These are phyloP conservation scores for Graphilbum fragrans DNA, from an alignment of 2,329 filamentous ascomycete genomes.

Conservation along the genomic window DNA sequence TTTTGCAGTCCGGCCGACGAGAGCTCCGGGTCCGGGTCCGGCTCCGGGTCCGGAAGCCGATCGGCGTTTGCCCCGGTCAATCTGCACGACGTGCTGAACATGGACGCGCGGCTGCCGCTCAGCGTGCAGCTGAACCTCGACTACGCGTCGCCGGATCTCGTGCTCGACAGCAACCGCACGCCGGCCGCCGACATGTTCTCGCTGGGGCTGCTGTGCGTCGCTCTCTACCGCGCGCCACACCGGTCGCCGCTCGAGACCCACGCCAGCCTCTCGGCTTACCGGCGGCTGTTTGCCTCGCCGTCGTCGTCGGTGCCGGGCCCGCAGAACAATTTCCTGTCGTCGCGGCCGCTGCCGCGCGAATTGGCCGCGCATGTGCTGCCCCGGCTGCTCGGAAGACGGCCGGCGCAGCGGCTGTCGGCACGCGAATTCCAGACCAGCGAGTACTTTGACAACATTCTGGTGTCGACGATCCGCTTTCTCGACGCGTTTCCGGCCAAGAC, in stretches of 20 bases:
- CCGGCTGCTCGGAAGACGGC: conserved; percentile 72
- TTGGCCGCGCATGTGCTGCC: conserved; percentile 67
- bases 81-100: conserved; percentile 71
- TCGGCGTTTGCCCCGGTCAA: conserved; percentile 70
- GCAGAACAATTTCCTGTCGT: conserved; percentile 74
- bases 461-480: conserved; percentile 91
- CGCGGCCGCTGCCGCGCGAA: conserved; percentile 67
- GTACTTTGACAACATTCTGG: conserved; percentile 94
- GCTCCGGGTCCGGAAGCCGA: conserved; percentile 19
- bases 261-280: conserved; percentile 72
- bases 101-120: conserved; percentile 71
- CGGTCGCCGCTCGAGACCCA: conserved; percentile 73
- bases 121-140: conserved; percentile 84
- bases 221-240: conserved; percentile 92
- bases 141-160: conserved; percentile 89
- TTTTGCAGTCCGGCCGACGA: conserved; percentile 76
- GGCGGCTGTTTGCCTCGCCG: conserved; percentile 69
- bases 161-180: conserved; percentile 80
- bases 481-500: conserved; percentile 89
- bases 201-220: conserved; percentile 74
- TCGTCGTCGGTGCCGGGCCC: conserved; percentile 67
- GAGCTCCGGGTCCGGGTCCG: conserved; percentile 49
- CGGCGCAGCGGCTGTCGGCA: conserved; percentile 77
- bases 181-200: conserved; percentile 86
- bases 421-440: conserved; percentile 88